A percentile compares a stretch with the other conserved stretches of the same genome.
phyloP scores from a whole-genome alignment of 345 rosid species.

The Turritis glabra region DNA sequence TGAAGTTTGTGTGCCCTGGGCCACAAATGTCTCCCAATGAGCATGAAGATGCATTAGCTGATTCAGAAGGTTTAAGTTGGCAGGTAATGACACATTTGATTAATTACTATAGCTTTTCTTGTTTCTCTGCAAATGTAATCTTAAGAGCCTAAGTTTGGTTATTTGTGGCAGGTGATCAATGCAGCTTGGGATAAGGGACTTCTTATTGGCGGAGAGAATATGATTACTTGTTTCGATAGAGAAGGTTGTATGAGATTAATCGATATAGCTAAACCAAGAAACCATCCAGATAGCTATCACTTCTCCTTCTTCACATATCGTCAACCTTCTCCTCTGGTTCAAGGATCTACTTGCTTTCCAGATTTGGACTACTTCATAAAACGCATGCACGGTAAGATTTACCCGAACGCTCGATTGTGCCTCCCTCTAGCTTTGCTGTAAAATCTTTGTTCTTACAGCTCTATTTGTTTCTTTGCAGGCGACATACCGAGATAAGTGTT shows the following conservation, averaged over 20 bases:
- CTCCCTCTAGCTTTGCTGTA: background rate
- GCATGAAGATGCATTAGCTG: conserved; percentile 64
- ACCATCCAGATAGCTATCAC: conserved; percentile 72
- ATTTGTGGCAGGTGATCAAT: conserved; percentile 60
- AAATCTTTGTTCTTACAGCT: background rate
- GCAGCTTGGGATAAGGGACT: conserved; percentile 87
- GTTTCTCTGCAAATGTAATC: background rate
- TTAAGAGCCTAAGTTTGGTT: conserved; percentile 16
- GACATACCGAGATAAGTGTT: conserved; percentile 7
- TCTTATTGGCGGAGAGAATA: conserved; percentile 68
- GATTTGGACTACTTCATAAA: conserved; percentile 74
- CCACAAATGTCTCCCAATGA: conserved; percentile 52
- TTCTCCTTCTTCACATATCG: conserved; percentile 78
- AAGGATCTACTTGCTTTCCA: conserved; percentile 73
- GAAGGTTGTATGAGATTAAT: conserved; percentile 73
- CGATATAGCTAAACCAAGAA: conserved; percentile 84
- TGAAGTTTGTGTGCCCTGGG: conserved; percentile 75
- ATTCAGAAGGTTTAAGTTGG: conserved; percentile 91
- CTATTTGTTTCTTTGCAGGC: conserved; percentile 21
- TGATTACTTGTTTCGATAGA: conserved; percentile 66
- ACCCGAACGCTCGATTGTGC: background rate
- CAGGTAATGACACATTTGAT: conserved; percentile 55
- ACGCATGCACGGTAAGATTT: conserved; percentile 76
- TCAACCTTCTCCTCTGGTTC: conserved; percentile 72
- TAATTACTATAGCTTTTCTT: background rate